These are phyloP conservation scores for Neonectria magnoliae DNA, from an alignment of 2,329 filamentous ascomycete genomes.

Conservation along the genomic window DNA sequence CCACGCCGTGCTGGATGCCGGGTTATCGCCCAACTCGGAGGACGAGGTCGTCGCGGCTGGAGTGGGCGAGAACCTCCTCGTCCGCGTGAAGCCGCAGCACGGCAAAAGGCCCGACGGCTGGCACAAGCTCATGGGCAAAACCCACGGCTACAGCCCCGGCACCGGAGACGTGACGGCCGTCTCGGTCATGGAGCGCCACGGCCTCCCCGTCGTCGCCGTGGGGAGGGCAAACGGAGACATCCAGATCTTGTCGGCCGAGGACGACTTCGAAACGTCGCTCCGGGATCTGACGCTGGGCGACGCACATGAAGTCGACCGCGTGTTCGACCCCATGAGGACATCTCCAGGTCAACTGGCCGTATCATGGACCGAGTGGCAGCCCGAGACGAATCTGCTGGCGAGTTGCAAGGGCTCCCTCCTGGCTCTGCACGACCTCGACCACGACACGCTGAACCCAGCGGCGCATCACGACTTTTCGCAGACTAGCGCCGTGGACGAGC, in stretches of 20 bases:
- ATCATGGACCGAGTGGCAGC: constrained; percentile 48
- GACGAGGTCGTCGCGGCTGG: constrained; percentile 62
- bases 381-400: constrained; percentile 42
- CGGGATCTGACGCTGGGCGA: constrained; percentile 34
- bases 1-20: constrained; percentile 60
- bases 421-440: constrained; percentile 43
- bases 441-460: constrained; percentile 31
- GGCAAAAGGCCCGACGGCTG: constrained; percentile 44
- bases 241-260: constrained; percentile 53
- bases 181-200: constrained; percentile 52
- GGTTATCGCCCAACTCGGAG: constrained; percentile 47
- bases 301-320: constrained; percentile 8
- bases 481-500: constrained; percentile 29
- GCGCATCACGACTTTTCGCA: constrained; percentile 42
- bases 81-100: constrained; percentile 49
- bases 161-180: constrained; percentile 62
- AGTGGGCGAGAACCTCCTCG: constrained; percentile 61
- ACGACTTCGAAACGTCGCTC: constrained; percentile 43
- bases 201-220: constrained; percentile 51
- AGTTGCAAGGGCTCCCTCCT: constrained; percentile 45
- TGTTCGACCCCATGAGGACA: constrained; percentile 33
- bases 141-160: constrained; percentile 53
- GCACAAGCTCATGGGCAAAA: constrained; percentile 51
- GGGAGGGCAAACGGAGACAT: constrained; percentile 63
- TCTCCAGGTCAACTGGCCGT: constrained; percentile 47